A percentile compares a stretch with the other conserved stretches of the same genome.
Conservation (phyloP, 1,284 basidiomycete species). For the Neolentinus lepideus region DNA sequence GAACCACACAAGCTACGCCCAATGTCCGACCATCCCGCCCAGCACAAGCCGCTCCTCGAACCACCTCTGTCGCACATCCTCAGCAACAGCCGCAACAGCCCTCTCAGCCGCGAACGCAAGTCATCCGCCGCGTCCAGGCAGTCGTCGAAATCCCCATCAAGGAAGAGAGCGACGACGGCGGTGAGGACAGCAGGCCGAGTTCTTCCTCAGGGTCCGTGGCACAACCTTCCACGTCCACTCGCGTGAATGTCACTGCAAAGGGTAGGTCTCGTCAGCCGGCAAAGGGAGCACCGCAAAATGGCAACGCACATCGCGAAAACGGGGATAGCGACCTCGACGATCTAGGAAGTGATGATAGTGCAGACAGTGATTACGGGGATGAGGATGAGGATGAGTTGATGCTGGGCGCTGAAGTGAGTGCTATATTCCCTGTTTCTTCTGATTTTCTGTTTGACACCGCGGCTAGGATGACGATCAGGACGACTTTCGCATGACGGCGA, state of each 20-base stretch:
- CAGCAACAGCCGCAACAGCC: neutral
- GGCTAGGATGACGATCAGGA: neutral
- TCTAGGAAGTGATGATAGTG: slow-evolving; percentile 12
- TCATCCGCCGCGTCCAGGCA: slow-evolving; percentile 37
- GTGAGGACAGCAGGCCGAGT: slow-evolving; percentile 6
- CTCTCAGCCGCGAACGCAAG: neutral
- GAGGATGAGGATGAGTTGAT: slow-evolving; percentile 32
- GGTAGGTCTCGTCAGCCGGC: neutral
- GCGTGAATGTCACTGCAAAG: slow-evolving; percentile 9
- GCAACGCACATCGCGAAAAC: neutral
- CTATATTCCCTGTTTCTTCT: neutral
- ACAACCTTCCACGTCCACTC: neutral
- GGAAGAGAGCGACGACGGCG: slow-evolving; percentile 29
- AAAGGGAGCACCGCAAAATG: neutral
- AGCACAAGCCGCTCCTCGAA: neutral
- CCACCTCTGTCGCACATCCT: neutral
- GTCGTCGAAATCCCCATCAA: slow-evolving; percentile 36
- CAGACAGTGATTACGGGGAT: slow-evolving; percentile 14
- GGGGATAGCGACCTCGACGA: slow-evolving; percentile 19
- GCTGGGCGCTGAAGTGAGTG: slow-evolving; percentile 42
- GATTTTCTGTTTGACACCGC: neutral
- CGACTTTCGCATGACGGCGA: neutral
- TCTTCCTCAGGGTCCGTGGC: neutral
- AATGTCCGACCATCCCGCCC: neutral
- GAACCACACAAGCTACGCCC: neutral